phyloP scores from a whole-genome alignment of 2,329 filamentous ascomycete species.

The Westerdykella ornata region DNA sequence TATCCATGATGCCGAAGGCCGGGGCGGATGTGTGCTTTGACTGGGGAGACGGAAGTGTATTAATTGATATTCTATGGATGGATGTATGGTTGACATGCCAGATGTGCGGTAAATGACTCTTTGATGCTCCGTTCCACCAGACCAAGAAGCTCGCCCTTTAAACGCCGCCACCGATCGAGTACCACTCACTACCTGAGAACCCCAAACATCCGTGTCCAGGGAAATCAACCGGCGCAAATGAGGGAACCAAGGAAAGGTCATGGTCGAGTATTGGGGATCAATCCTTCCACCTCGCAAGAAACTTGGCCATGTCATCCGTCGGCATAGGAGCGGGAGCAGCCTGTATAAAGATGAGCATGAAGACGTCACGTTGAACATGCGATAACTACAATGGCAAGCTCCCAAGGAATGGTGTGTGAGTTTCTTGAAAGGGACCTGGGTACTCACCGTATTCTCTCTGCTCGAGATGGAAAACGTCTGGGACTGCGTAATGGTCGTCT shows the following conservation, averaged over 20 bases:
- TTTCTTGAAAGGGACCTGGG: background rate
- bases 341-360: slow-evolving; percentile 34
- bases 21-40: no score
- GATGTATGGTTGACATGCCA: no score
- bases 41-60: no score
- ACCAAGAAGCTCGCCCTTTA: background rate
- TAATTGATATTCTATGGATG: no score
- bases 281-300: slow-evolving; percentile 55
- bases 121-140: slow-evolving; percentile 1
- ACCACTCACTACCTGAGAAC: no score
- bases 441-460: slow-evolving; percentile 55
- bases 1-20: no score
- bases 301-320: slow-evolving; percentile 51
- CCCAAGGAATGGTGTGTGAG: background rate
- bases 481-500: slow-evolving; percentile 48
- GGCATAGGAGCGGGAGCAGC: slow-evolving; percentile 49
- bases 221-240: background rate
- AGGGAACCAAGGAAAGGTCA: background rate
- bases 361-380: background rate
- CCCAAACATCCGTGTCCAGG: background rate
- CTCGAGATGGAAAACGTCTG: slow-evolving; percentile 48
- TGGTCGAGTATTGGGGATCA: slow-evolving; percentile 20
- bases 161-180: background rate
- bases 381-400: no score
- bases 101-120: no score